These are phyloP conservation scores for Musa itinerans DNA, from an alignment of 176 grass and related monocot genomes.

Conservation along the genomic window DNA sequence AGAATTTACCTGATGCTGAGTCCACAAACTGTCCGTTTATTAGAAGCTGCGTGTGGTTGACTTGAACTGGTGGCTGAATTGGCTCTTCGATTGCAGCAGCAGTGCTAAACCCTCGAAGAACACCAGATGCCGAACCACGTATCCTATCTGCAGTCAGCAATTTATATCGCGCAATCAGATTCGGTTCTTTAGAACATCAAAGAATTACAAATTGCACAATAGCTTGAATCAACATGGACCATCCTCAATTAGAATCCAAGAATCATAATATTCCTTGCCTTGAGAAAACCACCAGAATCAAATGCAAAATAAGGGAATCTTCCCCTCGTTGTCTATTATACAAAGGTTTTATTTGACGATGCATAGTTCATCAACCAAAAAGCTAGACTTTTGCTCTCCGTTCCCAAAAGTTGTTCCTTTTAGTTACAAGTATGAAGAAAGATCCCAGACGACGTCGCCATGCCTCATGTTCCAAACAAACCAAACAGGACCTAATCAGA, in stretches of 20 bases:
- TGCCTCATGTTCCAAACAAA: not conserved
- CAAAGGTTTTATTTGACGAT: not conserved
- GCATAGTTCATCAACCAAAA: not conserved
- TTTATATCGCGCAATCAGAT: not conserved
- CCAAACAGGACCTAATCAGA: not conserved
- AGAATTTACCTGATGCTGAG: slow-evolving; percentile 55
- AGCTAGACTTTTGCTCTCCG: not conserved
- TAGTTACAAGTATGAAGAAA: not conserved
- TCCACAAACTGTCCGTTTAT: slow-evolving; percentile 84
- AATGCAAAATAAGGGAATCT: no score
- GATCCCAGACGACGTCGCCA: not conserved
- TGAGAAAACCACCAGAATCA: not conserved
- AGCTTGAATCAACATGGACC: not conserved
- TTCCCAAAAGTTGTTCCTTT: not conserved
- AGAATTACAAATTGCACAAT: not conserved
- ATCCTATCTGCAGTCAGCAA: slow-evolving; percentile 29
- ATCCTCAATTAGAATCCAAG: not conserved
- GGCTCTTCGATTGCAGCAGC: slow-evolving; percentile 37
- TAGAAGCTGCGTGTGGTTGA: slow-evolving; percentile 65
- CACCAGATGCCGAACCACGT: slow-evolving; percentile 28
- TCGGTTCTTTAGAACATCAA: not conserved
- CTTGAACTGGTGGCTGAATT: slow-evolving; percentile 56
- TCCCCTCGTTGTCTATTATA: no score
- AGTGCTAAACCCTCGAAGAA: slow-evolving; percentile 36
- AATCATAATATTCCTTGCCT: not conserved